phyloP scores from a whole-genome alignment of 306 rosid genomes.

The Ochetophila trinervis region DNA sequence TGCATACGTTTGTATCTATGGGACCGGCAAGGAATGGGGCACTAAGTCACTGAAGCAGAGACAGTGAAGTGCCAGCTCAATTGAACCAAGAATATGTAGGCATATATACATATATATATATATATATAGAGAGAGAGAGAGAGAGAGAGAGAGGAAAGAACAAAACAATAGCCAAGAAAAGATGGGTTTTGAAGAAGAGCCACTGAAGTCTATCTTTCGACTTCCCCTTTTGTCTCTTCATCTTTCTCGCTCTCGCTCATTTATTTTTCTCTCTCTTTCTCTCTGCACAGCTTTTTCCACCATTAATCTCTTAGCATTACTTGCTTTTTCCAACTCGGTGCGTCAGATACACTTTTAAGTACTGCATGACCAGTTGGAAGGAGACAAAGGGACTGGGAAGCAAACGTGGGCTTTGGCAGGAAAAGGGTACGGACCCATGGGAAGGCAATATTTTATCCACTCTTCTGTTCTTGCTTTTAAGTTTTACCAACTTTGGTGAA shows the following conservation, averaged over 20 bases:
- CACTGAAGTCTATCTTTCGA: conserved; percentile 22
- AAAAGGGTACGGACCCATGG: neutral
- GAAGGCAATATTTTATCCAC: neutral
- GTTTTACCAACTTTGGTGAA: too few relatives aligned
- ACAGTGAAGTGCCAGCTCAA: conserved; percentile 22
- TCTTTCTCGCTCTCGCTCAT: conserved; percentile 9
- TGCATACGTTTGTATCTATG: conserved; percentile 1
- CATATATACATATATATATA: too few relatives aligned
- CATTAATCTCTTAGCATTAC: too few relatives aligned
- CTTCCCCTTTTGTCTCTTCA: conserved; percentile 56
- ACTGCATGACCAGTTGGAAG: conserved; percentile 30
- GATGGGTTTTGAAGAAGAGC: conserved; percentile 14
- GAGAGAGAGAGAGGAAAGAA: neutral
- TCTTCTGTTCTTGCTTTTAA: neutral
- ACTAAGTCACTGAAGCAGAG: conserved; percentile 30
- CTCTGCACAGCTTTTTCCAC: neutral
- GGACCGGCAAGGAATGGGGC: conserved; percentile 32
- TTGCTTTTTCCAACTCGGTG: neutral
- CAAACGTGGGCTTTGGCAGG: conserved; percentile 38
- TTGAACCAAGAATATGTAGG: neutral
- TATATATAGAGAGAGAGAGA: neutral
- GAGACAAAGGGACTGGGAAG: conserved; percentile 38
- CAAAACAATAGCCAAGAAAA: conserved; percentile 21
- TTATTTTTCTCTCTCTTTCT: conserved; percentile 12
- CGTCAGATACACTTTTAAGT: conserved; percentile 27